Percentiles rank a stretch among this genome's conserved stretches.
Evolutionary conservation across 2,329 filamentous ascomycete genomes (phyloP).

Genomic region (Penicillium sp.): DNA sequence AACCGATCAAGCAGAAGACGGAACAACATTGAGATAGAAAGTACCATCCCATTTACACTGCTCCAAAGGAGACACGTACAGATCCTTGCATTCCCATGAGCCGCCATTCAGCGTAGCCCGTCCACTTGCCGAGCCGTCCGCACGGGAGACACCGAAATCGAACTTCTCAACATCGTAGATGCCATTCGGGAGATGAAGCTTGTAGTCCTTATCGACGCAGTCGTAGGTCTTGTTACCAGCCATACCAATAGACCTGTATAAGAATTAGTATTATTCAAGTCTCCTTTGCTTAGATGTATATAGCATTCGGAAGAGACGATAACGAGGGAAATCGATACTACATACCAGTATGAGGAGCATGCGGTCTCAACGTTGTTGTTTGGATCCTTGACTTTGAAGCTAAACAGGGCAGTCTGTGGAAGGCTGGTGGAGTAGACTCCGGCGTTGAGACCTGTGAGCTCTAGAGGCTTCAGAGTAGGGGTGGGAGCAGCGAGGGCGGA

Average conservation of each 20-base stretch:
- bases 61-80: slow-evolving; percentile 6
- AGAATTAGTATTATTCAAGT: background rate
- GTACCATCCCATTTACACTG: slow-evolving; percentile 17
- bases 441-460: slow-evolving; percentile 10
- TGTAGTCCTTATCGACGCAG: slow-evolving; percentile 14
- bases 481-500: slow-evolving; percentile 11
- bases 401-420: slow-evolving; percentile 8
- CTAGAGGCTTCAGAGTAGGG: slow-evolving; percentile 6
- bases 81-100: slow-evolving; percentile 15
- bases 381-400: slow-evolving; percentile 15
- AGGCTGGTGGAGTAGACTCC: slow-evolving; percentile 7
- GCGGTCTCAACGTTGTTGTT: slow-evolving; percentile 11
- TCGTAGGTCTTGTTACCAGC: slow-evolving; percentile 9
- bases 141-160: slow-evolving; percentile 11
- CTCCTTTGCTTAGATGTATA: background rate
- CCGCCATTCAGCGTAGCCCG: slow-evolving; percentile 4
- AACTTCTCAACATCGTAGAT: slow-evolving; percentile 20
- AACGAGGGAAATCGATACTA: background rate
- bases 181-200: slow-evolving; percentile 15
- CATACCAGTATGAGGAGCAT: slow-evolving; percentile 16
- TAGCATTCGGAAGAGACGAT: background rate
- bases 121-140: slow-evolving; percentile 10
- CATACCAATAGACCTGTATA: slow-evolving; percentile 12
- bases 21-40: slow-evolving; percentile 12
- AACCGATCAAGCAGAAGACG: background rate